Base-by-base conservation (phyloP, 2,329 filamentous ascomycete genomes). In the Metarhizium anisopliae region DNA sequence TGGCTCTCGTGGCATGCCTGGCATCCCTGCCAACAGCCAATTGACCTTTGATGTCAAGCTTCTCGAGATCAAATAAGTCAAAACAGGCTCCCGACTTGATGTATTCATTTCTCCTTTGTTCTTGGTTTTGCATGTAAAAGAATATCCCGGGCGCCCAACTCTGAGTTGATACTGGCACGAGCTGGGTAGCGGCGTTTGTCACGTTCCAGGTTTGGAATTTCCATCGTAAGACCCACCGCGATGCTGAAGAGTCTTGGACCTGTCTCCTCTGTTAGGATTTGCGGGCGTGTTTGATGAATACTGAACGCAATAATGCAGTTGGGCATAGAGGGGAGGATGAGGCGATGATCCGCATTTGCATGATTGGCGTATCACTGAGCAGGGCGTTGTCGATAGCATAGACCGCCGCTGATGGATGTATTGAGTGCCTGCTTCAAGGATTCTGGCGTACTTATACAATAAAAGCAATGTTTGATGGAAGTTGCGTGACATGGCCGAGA, bases 11-110 rank as follows among this genome's bases (percentile, higher is more conserved):
- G 78, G 81, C 59, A 74, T 89, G 29, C 88, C 90, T 52, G 91
- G 88, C 62, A 97, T 99, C 65, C 94, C 94, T 29, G 82, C 80
- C 65, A 96, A 97, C 83, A 93, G 90, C 72, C 90, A 87, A 63
- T 77, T 99, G 72, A 83, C 88, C 70, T 99, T 99, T 72, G 95
- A 99, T 72, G 81, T 94, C 66, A 94, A 93, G 81, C 78, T 92
- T 54, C 76, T 93, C 55, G 85, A 88, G 73, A 89, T 91, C 74
- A 91, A 91, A 79, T 92, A 85, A 78, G 74, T 56, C 40, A 55
- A 53, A 25, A 35, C n/a, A 18, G 29, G 18, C 25, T 14, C 14
- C 10, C 40, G 18, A 49, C 29, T 51, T 14, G 51, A 3, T 40
- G 14, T 40, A 7, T 49, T 35, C n/a, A 10, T 50, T 51, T 53